phyloP scores from a whole-genome alignment of 192 early-diverging fungal species.

The Coemansia brasiliensis region DNA sequence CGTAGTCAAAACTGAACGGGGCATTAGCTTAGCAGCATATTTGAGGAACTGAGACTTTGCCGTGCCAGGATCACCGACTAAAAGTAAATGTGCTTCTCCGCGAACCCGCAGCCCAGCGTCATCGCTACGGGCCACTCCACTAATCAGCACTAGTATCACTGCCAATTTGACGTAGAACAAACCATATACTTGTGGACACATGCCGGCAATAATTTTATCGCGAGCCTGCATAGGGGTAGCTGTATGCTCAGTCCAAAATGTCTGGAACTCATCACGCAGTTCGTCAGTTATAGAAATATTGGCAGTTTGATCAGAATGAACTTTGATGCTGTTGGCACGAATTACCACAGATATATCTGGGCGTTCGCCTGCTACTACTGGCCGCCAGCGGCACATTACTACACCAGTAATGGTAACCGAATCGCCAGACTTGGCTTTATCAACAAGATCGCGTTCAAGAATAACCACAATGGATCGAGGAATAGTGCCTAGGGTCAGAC shows the following conservation, averaged over 20 bases:
- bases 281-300: conserved; percentile 68
- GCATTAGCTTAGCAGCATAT: conserved; percentile 63
- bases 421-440: conserved; percentile 70
- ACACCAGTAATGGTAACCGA: conserved; percentile 91
- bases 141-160: conserved; percentile 67
- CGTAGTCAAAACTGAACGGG: conserved; percentile 72
- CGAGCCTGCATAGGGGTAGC: conserved; percentile 30
- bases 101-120: conserved; percentile 62
- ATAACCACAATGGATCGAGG: conserved; percentile 61
- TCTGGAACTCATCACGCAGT: conserved; percentile 53
- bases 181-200: conserved; percentile 73
- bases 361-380: conserved; percentile 52
- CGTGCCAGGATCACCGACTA: conserved; percentile 78
- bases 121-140: conserved; percentile 64
- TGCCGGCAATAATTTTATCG: conserved; percentile 60
- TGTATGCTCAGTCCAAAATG: conserved; percentile 58
- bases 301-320: conserved; percentile 87
- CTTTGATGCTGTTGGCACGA: conserved; percentile 93
- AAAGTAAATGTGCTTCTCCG: conserved; percentile 71
- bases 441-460: conserved; percentile 62
- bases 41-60: conserved; percentile 82
- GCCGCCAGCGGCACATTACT: conserved; percentile 62
- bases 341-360: conserved; percentile 89
- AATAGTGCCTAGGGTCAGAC: conserved; percentile 65
- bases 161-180: conserved; percentile 71